Conservation (phyloP, 2,329 filamentous ascomycete species). For the Didymella pinodella region DNA sequence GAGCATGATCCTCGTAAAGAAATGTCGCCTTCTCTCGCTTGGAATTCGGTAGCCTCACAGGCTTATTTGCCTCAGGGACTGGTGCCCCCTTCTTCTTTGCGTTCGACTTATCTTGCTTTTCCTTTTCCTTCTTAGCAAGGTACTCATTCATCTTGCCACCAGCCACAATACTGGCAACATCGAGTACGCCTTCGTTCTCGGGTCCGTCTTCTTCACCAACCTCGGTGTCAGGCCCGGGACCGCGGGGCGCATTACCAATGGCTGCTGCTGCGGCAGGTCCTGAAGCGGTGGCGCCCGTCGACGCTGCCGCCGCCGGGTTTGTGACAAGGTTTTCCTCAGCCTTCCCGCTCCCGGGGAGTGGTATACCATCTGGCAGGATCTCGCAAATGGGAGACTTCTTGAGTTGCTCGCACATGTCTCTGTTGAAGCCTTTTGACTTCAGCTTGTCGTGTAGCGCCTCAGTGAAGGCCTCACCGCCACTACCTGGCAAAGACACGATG, state of each 20-base stretch:
- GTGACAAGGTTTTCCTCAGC: constrained; percentile 49
- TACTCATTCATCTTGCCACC: constrained; percentile 84
- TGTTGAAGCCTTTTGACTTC: constrained; percentile 62
- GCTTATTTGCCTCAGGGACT: constrained; percentile 67
- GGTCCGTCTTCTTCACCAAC: constrained; percentile 60
- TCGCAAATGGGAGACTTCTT: constrained; percentile 71
- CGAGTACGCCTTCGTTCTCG: constrained; percentile 76
- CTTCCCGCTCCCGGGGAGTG: constrained; percentile 61
- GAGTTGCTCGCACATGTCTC: constrained; percentile 71
- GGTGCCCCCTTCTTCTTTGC: constrained; percentile 67
- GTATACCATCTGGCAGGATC: constrained; percentile 63
- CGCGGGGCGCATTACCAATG: constrained; percentile 58
- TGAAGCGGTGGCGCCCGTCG: constrained; percentile 61
- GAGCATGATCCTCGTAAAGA: constrained; percentile 73
- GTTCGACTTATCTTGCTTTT: constrained; percentile 72
- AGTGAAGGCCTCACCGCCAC: constrained; percentile 90
- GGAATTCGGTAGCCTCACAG: constrained; percentile 72
- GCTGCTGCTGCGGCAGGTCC: constrained; percentile 54
- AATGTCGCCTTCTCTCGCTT: constrained; percentile 75
- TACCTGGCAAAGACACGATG: constrained; percentile 68
- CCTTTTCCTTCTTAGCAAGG: constrained; percentile 81
- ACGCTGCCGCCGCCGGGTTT: constrained; percentile 65
- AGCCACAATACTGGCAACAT: constrained; percentile 85
- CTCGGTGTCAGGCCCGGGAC: constrained; percentile 63
- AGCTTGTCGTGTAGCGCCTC: constrained; percentile 74